A percentile compares a stretch with the other conserved stretches of the same genome.
These are phyloP conservation scores for Phellopilus nigrolimitatus DNA, from an alignment of 1,284 basidiomycete species.

Conservation along the genomic window DNA sequence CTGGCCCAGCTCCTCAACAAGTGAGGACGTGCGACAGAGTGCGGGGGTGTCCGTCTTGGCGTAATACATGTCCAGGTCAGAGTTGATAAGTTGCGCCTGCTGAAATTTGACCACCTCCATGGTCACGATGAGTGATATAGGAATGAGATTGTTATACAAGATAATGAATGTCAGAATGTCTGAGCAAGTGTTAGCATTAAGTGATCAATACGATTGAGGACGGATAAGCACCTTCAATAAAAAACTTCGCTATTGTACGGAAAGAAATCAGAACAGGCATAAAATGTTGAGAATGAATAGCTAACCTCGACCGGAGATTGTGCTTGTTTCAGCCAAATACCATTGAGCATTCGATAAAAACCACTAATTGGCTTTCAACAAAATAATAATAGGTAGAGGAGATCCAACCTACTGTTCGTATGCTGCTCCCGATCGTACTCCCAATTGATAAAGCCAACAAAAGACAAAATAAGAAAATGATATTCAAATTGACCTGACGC, in stretches of 20 bases:
- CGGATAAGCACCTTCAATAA: slow-evolving; percentile 71
- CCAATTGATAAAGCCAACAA: slow-evolving; percentile 86
- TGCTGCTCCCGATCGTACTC: slow-evolving; percentile 88
- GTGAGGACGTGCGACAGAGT: slow-evolving; percentile 91
- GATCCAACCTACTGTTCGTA: slow-evolving; percentile 51
- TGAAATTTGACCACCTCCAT: slow-evolving; percentile 99
- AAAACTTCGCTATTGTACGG: slow-evolving; percentile 56
- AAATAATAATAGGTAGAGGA: not conserved
- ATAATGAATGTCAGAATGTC: slow-evolving; percentile 99
- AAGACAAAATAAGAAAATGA: slow-evolving; percentile 92
- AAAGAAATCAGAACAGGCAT: slow-evolving; percentile 9
- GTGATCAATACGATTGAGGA: slow-evolving; percentile 1
- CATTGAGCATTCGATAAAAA: slow-evolving; percentile 80
- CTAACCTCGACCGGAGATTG: slow-evolving; percentile 59
- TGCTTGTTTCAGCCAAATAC: slow-evolving; percentile 67
- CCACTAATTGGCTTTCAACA: slow-evolving; percentile 61
- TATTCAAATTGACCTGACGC: slow-evolving; percentile 93
- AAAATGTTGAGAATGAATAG: slow-evolving; percentile 14
- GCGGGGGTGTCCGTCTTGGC: slow-evolving; percentile 93
- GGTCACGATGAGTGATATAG: slow-evolving; percentile 98
- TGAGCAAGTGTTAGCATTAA: slow-evolving; percentile 28
- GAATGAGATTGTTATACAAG: slow-evolving; percentile 98
- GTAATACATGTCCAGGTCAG: slow-evolving; percentile 96
- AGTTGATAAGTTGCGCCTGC: slow-evolving; percentile 96
- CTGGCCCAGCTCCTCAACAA: slow-evolving; percentile 98